Base-by-base conservation (phyloP, 306 rosid genomes). In the Hippophae tibetana region DNA sequence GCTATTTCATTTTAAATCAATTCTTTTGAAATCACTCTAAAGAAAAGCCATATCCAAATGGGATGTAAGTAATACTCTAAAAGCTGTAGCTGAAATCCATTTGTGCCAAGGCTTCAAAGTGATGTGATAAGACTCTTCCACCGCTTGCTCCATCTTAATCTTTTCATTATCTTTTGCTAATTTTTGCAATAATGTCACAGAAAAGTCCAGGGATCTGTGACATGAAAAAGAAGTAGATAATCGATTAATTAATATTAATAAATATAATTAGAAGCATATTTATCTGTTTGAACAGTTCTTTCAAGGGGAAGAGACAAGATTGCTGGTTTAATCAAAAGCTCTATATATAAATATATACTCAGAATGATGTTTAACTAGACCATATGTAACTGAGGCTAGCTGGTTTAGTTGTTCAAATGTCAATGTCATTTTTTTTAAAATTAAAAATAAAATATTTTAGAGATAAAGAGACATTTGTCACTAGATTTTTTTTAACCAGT, bases 61-160 rank as follows among this genome's bases (percentile, higher is more conserved):
- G 11, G 11, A 3, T 53, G 45, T 43, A 51, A 5, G 44, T 3
- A 51, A 45, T 82, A 93, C 99, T 72, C 75, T 88, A 74, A 65
- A 82, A 76, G 99, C 97, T 40, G 99, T 95, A 42, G 97, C 76
- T 43, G 99, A 72, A 71, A 93, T 88, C 99, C 99, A 93, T 69
- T 90, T 86, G 71, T 93, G 99, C 95, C 95, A 88, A 44, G 90
- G 90, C 74, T 79, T 69, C 66, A 93, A 66, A 58, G 94, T 80
- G 68, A 75, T 67, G 70, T 50, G 72, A 50, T 92, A 92, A 44
- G 90, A 70, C 62, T 83, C 99, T 72, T 82, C 88, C 54, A 92
- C 95, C 7, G 82, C 83, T 78, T 79, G 67, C 65, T 83, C 83
- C 90, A 88, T 78, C 38, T 18, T 18, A 57, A 54, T 82, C 81